Evolutionary conservation across 2,329 filamentous ascomycete genomes (phyloP).

Genomic region (Paracoccidioides brasiliensis): DNA sequence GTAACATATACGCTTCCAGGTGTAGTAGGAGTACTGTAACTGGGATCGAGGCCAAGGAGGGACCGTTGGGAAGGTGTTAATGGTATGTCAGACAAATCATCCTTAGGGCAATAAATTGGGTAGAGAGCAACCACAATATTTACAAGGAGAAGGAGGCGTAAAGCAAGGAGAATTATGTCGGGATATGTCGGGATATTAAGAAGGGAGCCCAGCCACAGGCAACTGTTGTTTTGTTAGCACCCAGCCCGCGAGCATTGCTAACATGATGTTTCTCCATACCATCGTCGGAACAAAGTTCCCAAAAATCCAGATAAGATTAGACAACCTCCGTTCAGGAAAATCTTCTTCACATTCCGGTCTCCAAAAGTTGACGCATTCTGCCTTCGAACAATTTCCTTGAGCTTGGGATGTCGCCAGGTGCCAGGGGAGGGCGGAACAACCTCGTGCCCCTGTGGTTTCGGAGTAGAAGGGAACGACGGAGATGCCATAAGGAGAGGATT

Average conservation of each 20-base stretch:
- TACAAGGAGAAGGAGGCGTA: constrained; percentile 50
- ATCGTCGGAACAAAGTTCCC: constrained; percentile 25
- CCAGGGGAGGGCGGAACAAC: constrained; percentile 40
- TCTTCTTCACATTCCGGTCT: constrained; percentile 57
- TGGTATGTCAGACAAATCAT: constrained; percentile 77
- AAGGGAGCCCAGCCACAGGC: constrained; percentile 23
- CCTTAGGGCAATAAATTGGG: constrained; percentile 58
- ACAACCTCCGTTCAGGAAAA: constrained; percentile 53
- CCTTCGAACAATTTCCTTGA: constrained; percentile 73
- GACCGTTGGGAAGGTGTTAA: constrained; percentile 79
- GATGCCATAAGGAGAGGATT: constrained; percentile 19
- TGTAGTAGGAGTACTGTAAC: constrained; percentile 48
- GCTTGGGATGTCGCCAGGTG: constrained; percentile 79
- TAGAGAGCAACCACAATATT: constrained; percentile 60
- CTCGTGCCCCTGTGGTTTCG: constrained; percentile 20
- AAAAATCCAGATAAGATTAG: constrained; percentile 39
- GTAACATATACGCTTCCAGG: constrained; percentile 66
- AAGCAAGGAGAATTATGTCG: constrained; percentile 37
- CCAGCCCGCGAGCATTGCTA: not conserved
- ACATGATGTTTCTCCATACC: constrained; percentile 15
- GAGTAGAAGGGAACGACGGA: constrained; percentile 30
- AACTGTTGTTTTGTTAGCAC: constrained; percentile 18
- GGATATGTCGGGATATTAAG: constrained; percentile 27
- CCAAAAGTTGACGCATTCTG: constrained; percentile 68
- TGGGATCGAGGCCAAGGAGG: constrained; percentile 67